These are phyloP conservation scores for Avena atlantica DNA, from an alignment of 176 grass and related monocot genomes.

Conservation along the genomic window DNA sequence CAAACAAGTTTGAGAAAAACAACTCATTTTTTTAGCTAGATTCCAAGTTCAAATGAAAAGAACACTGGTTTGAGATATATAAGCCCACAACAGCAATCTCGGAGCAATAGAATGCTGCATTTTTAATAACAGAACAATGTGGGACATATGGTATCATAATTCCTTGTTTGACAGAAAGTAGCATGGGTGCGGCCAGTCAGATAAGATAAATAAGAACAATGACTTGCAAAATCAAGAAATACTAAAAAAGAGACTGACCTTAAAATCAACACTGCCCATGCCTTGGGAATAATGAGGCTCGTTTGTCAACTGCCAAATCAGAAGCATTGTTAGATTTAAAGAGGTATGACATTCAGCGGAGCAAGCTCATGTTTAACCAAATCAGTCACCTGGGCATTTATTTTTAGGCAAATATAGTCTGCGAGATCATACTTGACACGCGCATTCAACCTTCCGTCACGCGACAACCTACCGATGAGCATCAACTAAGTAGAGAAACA, in stretches of 20 bases:
- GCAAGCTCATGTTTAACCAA: neutral
- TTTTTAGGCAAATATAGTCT: slow-evolving; percentile 54
- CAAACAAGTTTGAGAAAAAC: neutral
- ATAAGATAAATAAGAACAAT: slow-evolving; percentile 7
- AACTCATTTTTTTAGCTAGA: neutral
- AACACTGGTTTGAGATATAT: neutral
- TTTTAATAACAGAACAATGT: neutral
- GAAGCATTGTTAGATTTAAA: slow-evolving; percentile 17
- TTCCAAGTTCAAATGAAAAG: neutral
- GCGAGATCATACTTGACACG: slow-evolving; percentile 64
- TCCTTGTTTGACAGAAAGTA: slow-evolving; percentile 5
- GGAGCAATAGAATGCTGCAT: neutral
- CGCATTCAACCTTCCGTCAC: slow-evolving; percentile 59
- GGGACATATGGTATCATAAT: slow-evolving; percentile 9
- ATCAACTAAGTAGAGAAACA: slow-evolving; percentile 55
- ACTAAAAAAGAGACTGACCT: slow-evolving; percentile 54
- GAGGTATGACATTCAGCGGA: neutral
- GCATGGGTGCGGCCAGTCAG: neutral
- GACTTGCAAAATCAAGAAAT: slow-evolving; percentile 5
- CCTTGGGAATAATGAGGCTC: slow-evolving; percentile 75
- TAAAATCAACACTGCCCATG: slow-evolving; percentile 68
- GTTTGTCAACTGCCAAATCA: slow-evolving; percentile 67
- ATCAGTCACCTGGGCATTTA: slow-evolving; percentile 71
- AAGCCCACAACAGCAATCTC: slow-evolving; percentile 9
- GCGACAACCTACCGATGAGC: slow-evolving; percentile 63